Evolutionary conservation across 345 rosid species (phyloP).

Genomic region (Streptanthus diversifolius): DNA sequence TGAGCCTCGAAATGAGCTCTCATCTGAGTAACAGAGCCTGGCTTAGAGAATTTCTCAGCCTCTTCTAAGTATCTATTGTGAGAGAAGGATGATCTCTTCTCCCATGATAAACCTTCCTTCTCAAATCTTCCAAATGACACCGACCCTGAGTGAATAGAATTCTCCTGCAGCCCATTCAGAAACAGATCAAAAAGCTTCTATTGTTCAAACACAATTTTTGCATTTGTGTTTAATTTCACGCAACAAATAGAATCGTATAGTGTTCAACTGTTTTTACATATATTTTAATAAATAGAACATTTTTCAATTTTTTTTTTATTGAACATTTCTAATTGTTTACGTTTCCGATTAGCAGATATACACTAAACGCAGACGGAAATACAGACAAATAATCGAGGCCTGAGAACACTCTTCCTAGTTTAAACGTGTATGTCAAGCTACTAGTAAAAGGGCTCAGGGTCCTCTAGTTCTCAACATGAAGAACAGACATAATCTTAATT

Average conservation of each 20-base stretch:
- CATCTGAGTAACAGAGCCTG: slow-evolving; percentile 75
- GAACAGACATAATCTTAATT: background rate
- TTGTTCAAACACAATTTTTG: background rate
- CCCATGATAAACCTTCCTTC: slow-evolving; percentile 69
- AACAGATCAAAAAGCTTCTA: background rate
- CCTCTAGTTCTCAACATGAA: background rate
- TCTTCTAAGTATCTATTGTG: slow-evolving; percentile 86
- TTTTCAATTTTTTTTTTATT: background rate
- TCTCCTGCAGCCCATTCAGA: slow-evolving; percentile 47
- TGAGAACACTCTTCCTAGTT: background rate
- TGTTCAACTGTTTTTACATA: background rate
- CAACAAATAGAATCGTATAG: background rate
- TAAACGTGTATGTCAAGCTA: slow-evolving; percentile 8
- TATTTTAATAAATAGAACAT: background rate
- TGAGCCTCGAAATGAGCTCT: slow-evolving; percentile 87
- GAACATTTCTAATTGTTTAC: background rate
- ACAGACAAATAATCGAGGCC: background rate
- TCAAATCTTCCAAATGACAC: slow-evolving; percentile 92
- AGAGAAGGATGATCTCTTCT: slow-evolving; percentile 79
- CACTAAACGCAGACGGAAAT: background rate
- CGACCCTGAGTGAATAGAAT: slow-evolving; percentile 73
- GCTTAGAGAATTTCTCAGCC: slow-evolving; percentile 73
- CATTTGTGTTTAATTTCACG: background rate
- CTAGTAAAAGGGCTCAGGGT: background rate
- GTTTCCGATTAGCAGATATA: background rate